These are phyloP conservation scores for Podaxis sp. DNA, from an alignment of 768 basidiomycete genomes.

Conservation along the genomic window DNA sequence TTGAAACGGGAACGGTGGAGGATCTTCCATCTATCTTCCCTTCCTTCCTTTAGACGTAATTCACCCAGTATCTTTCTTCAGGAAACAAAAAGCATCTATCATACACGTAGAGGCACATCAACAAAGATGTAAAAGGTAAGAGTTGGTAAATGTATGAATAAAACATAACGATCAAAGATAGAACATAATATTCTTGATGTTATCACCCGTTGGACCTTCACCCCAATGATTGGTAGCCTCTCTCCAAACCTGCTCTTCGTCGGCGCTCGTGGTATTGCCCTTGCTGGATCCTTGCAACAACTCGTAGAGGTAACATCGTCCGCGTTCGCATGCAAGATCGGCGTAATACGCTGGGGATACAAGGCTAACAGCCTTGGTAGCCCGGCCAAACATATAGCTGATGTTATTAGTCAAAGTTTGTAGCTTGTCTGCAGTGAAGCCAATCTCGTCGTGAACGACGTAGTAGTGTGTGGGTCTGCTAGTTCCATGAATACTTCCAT, in stretches of 20 bases:
- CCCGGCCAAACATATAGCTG: slow-evolving; percentile 81
- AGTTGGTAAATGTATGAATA: no score
- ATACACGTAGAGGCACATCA: no score
- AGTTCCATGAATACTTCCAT: slow-evolving; percentile 73
- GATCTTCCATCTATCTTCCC: no score
- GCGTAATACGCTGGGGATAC: slow-evolving; percentile 83
- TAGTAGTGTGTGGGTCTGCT: slow-evolving; percentile 79
- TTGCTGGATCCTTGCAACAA: slow-evolving; percentile 50
- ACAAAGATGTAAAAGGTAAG: background rate
- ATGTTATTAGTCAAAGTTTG: slow-evolving; percentile 70
- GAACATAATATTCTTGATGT: slow-evolving; percentile 71
- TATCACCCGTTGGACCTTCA: slow-evolving; percentile 46
- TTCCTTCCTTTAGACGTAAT: no score
- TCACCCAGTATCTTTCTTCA: no score
- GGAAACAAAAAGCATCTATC: no score
- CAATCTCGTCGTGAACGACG: slow-evolving; percentile 78
- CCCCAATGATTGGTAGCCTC: slow-evolving; percentile 60
- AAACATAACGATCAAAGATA: slow-evolving; percentile 46
- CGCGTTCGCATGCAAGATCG: slow-evolving; percentile 66
- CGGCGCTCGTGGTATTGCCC: slow-evolving; percentile 21
- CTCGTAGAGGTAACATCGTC: slow-evolving; percentile 71
- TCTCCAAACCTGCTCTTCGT: slow-evolving; percentile 46
- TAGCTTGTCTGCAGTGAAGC: slow-evolving; percentile 63
- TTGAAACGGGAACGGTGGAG: no score
- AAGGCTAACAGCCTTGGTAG: slow-evolving; percentile 84